These are phyloP conservation scores for Thelonectria rubi DNA, from an alignment of 2,329 filamentous ascomycete species.

Conservation along the genomic window DNA sequence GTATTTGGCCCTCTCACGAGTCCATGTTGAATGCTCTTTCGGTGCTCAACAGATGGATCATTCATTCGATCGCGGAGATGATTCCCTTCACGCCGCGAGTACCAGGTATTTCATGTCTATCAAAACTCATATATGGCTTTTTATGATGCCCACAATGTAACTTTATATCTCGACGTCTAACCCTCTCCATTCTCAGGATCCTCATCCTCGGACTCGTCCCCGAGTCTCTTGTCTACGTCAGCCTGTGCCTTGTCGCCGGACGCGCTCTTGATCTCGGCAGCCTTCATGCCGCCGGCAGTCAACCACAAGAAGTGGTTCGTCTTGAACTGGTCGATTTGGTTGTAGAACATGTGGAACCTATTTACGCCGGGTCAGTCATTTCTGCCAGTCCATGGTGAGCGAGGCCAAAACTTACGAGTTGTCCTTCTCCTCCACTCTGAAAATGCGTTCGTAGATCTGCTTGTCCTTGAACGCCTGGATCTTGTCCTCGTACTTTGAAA, in stretches of 20 bases:
- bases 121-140: no score
- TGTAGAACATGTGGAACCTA: conserved; percentile 81
- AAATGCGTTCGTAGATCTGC: conserved; percentile 93
- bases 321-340: conserved; percentile 79
- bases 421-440: conserved; percentile 85
- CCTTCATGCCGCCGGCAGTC: conserved; percentile 73
- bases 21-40: no score
- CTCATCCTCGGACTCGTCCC: conserved; percentile 63
- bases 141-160: neutral
- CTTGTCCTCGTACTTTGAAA: conserved; percentile 77
- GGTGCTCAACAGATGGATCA: no score
- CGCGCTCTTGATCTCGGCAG: conserved; percentile 55
- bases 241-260: conserved; percentile 54
- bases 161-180: conserved; percentile 35
- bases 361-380: conserved; percentile 25
- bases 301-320: conserved; percentile 79
- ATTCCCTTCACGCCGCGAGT: no score
- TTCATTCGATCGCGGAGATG: no score
- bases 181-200: conserved; percentile 59
- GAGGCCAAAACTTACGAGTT: conserved; percentile 73
- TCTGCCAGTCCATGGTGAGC: neutral
- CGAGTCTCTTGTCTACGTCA: conserved; percentile 58
- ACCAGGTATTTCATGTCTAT: no score
- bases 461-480: conserved; percentile 90
- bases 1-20: no score